A percentile compares a stretch with the other conserved stretches of the same genome.
phyloP scores from a whole-genome alignment of 352 stramenopile genomes.

The Globisporangium nagaii region DNA sequence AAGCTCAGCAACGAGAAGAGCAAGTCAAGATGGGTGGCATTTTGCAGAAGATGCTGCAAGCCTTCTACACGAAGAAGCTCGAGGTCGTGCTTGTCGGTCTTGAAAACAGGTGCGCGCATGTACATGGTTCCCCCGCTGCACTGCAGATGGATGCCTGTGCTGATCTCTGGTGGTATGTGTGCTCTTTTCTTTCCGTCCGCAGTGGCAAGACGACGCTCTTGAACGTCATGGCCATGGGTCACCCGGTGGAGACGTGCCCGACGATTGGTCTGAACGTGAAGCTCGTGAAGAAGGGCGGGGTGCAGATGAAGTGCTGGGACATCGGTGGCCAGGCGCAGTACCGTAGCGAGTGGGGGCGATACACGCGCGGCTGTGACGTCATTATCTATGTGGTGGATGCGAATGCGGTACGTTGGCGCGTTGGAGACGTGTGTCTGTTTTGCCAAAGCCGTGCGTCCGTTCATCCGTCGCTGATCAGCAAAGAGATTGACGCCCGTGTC shows the following conservation, averaged over 20 bases:
- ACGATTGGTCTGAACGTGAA: constrained; percentile 98
- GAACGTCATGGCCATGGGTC: constrained; percentile 94
- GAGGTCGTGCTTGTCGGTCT: constrained; percentile 96
- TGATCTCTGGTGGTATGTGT: no score
- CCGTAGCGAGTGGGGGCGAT: constrained; percentile 90
- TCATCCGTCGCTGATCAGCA: not conserved
- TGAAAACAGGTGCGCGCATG: constrained; percentile 86
- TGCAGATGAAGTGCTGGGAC: constrained; percentile 99
- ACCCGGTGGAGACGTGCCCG: constrained; percentile 94
- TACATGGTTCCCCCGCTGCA: no score
- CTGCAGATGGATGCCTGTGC: no score
- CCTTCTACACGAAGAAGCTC: constrained; percentile 97
- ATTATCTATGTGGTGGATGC: constrained; percentile 99
- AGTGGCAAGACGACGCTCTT: constrained; percentile 96
- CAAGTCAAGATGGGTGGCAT: constrained; percentile 85
- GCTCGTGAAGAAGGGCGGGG: constrained; percentile 92
- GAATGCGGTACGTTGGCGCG: constrained; percentile 82
- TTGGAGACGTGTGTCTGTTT: not conserved
- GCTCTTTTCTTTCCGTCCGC: not conserved
- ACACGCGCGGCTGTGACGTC: constrained; percentile 96
- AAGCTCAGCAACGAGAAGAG: not conserved
- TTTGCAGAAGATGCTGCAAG: constrained; percentile 92
- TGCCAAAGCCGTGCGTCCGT: no score
- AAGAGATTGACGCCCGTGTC: constrained; percentile 1
- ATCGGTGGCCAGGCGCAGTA: constrained; percentile 97